These are phyloP conservation scores for Heritiera fomes DNA, from an alignment of 345 rosid genomes.

Conservation along the genomic window DNA sequence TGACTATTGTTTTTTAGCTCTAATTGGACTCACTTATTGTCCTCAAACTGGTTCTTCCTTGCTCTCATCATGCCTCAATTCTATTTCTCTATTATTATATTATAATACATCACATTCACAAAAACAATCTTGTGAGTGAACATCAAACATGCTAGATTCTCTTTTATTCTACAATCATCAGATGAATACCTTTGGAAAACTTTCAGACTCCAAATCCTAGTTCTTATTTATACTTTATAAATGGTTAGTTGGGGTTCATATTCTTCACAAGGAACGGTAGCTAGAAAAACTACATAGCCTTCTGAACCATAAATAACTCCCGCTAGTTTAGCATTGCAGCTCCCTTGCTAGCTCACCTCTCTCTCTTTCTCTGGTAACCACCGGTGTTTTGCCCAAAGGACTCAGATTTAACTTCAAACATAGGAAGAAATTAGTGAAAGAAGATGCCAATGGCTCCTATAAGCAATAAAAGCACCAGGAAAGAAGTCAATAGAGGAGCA, in stretches of 20 bases:
- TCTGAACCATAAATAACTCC: conserved; percentile 11
- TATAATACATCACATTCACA: neutral
- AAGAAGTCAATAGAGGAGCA: conserved; percentile 44
- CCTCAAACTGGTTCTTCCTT: neutral
- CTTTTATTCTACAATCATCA: conserved; percentile 23
- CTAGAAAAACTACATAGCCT: conserved; percentile 18
- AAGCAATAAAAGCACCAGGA: conserved; percentile 27
- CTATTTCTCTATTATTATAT: neutral
- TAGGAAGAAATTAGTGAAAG: neutral
- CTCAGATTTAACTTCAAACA: neutral
- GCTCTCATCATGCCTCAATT: neutral
- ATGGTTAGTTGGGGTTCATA: conserved; percentile 26
- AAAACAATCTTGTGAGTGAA: neutral
- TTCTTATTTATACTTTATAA: conserved; percentile 17
- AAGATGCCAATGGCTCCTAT: conserved; percentile 32
- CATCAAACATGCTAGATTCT: neutral
- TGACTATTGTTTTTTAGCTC: neutral
- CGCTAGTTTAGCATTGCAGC: neutral
- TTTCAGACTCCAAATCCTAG: neutral
- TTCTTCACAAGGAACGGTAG: conserved; percentile 35
- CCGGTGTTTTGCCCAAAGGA: neutral
- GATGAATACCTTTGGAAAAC: neutral
- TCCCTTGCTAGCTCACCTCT: neutral
- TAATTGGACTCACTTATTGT: conserved; percentile 1
- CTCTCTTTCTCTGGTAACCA: neutral